Evolutionary conservation across 2,329 filamentous ascomycete genomes (phyloP), one percentile per base, ranked within the genome.

Genomic region (Hymenoscyphus occultus): DNA sequence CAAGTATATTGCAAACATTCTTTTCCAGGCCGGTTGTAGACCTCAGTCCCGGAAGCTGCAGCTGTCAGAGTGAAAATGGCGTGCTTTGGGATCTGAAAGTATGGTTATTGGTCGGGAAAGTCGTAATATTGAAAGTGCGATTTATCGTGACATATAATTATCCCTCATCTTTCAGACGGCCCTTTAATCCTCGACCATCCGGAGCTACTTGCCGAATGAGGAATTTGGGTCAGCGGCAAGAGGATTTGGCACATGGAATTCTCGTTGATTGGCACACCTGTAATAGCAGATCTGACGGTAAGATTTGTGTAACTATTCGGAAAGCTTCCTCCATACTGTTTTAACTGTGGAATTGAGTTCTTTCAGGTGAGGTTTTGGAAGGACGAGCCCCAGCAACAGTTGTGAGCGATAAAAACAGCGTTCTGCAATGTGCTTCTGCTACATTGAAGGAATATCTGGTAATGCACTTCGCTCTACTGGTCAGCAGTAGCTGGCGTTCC

Each of bases 261-360:
- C 19, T 51, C n/a, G 48, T 51, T 51, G n/a, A 51, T 51, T 51
- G 48, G 48, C 22, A 51, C 48, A 51, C 48, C 19, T 51, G 48
- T n/a, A 22, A 10, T 1, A 51, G 48, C 48, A 28, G 48, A 51
- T 51, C 48, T 51, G 48, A 51, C 19, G 48, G 48, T 51, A 51
- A 51, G 48, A 51, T 51, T 51, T 51, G 48, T 51, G 48, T 51
- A 51, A 51, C 48, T 51, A 51, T 51, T 28, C n/a, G 19, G 48
- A 51, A 51, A 51, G 22, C 22, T 51, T 51, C 22, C n/a, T 51
- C 13, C 48, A 51, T 51, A 13, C 19, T 51, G 45, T 51, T 51
- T 51, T 7, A 51, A 51, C 22, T 22, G 19, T 22, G 19, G 22
- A 19, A 12, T 51, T 51, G 48, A 51, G 48, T 51, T 51, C 48